Percentiles rank a stretch among this genome's conserved stretches.
These are phyloP conservation scores for Vitis hybrid DNA, from an alignment of 177 flowering plant genomes.

Conservation along the genomic window DNA sequence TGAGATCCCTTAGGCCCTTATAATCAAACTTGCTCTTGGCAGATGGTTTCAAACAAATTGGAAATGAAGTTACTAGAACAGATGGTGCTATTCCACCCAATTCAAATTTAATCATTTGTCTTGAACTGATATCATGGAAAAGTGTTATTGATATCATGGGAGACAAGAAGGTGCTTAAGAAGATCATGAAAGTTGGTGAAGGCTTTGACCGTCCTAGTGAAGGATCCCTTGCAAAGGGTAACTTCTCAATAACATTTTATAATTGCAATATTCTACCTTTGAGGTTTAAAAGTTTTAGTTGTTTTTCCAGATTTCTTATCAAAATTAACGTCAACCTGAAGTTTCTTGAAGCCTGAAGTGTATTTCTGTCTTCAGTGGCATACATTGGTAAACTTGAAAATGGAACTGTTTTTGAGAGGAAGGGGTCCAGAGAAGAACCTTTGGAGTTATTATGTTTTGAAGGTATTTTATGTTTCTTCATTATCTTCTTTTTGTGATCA, in stretches of 20 bases:
- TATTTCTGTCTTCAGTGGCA: constrained; percentile 30
- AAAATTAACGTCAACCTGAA: neutral
- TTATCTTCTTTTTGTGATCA: neutral
- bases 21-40: constrained; percentile 5
- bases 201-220: constrained; percentile 54
- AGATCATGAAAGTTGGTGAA: constrained; percentile 44
- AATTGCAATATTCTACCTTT: too few species aligned
- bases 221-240: constrained; percentile 60
- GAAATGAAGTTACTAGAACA: constrained; percentile 7
- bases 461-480: constrained; percentile 23
- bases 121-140: constrained; percentile 56
- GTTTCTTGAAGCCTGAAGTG: neutral
- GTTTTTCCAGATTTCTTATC: neutral
- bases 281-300: too few species aligned
- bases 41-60: constrained; percentile 37
- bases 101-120: constrained; percentile 30
- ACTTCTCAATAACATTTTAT: neutral
- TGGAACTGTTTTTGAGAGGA: constrained; percentile 44
- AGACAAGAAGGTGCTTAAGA: constrained; percentile 45
- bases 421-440: constrained; percentile 43
- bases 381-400: constrained; percentile 42
- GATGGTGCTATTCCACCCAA: constrained; percentile 14
- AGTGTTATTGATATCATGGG: constrained; percentile 41
- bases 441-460: constrained; percentile 35
- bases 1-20: neutral